Conservation (phyloP, 2,329 filamentous ascomycete species). For the Neofusicoccum kwambonambiense region DNA sequence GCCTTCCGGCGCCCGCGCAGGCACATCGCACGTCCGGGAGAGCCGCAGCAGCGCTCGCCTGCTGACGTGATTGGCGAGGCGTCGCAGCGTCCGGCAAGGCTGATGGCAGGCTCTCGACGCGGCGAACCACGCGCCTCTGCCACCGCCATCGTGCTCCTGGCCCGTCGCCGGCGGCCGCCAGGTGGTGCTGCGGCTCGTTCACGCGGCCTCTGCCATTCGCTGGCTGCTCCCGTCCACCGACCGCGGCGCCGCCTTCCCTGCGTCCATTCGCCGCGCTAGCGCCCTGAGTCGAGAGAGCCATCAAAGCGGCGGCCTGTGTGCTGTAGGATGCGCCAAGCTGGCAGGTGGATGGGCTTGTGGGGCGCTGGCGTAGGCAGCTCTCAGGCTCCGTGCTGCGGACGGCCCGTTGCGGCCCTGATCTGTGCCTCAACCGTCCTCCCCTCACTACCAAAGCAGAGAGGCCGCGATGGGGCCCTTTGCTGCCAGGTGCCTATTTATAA, state of each 20-base stretch:
- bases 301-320: conserved; percentile 3
- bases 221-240: neutral
- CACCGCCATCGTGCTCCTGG: no score
- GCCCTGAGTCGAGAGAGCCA: neutral
- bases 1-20: no score
- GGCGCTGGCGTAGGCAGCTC: neutral
- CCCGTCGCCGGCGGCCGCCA: no score
- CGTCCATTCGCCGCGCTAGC: neutral
- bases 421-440: neutral
- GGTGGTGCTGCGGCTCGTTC: neutral
- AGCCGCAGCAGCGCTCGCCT: neutral
- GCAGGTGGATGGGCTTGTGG: conserved; percentile 10
- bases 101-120: neutral
- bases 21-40: neutral
- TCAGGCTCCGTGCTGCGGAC: conserved; percentile 12
- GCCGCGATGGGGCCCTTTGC: neutral
- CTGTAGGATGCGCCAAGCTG: conserved; percentile 9
- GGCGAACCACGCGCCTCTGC: no score
- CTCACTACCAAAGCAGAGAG: neutral
- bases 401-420: conserved; percentile 9
- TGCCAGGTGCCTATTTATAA: neutral
- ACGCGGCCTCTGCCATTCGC: neutral
- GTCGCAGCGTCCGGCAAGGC: conserved; percentile 5
- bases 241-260: neutral
- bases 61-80: conserved; percentile 8